phyloP scores from a whole-genome alignment of 257 asterid species.

The Salvia splendens region DNA sequence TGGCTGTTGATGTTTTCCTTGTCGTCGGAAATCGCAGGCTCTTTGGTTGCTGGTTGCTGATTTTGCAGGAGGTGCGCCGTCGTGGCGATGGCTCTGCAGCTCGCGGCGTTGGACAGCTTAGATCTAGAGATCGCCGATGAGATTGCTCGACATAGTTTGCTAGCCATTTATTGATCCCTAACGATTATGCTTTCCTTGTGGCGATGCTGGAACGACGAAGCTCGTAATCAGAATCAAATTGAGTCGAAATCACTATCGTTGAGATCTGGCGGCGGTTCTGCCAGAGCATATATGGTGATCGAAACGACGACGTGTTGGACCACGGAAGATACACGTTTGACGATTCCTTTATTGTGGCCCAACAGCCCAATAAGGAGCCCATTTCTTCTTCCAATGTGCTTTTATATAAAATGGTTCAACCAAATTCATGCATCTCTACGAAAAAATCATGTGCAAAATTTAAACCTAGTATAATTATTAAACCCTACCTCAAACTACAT shows the following conservation, averaged over 20 bases:
- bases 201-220: background rate
- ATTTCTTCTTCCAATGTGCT: background rate
- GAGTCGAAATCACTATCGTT: background rate
- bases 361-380: constrained; percentile 1
- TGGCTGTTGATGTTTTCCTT: constrained; percentile 31
- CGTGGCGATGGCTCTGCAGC: constrained; percentile 51
- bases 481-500: too few species aligned
- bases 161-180: constrained; percentile 47
- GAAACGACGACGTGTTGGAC: constrained; percentile 35
- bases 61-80: constrained; percentile 46
- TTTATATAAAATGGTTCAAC: too few species aligned
- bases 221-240: background rate
- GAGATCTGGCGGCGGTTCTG: constrained; percentile 8
- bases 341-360: constrained; percentile 3
- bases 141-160: constrained; percentile 46
- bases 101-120: constrained; percentile 29
- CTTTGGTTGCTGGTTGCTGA: constrained; percentile 37
- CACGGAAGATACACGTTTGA: constrained; percentile 17
- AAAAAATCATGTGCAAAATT: too few species aligned
- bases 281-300: constrained; percentile 14
- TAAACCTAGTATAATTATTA: too few species aligned
- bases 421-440: too few species aligned
- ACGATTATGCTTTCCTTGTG: background rate
- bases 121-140: constrained; percentile 41
- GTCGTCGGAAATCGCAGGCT: constrained; percentile 30